A percentile compares a stretch with the other conserved stretches of the same genome.
These are phyloP conservation scores for Penicillium nordicum DNA, from an alignment of 2,329 filamentous ascomycete species.

Conservation along the genomic window DNA sequence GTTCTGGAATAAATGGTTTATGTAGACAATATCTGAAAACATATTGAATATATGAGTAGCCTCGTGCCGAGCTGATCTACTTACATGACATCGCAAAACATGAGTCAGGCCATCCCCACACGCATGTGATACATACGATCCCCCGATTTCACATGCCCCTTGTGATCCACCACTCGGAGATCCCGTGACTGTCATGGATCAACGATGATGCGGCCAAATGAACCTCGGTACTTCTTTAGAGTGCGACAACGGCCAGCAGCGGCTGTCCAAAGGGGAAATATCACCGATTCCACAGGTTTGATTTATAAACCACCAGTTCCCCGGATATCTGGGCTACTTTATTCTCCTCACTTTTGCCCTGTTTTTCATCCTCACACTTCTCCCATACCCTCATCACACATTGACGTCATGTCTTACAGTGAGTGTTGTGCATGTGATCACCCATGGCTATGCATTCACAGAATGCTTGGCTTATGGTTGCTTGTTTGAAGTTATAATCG, in stretches of 20 bases:
- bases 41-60: not conserved
- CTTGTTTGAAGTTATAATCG: not conserved
- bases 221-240: constrained; percentile 34
- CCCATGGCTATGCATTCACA: constrained; percentile 10
- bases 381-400: constrained; percentile 11
- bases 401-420: constrained; percentile 45
- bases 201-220: constrained; percentile 22
- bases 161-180: constrained; percentile 2
- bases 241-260: constrained; percentile 6
- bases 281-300: constrained; percentile 9
- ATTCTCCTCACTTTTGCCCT: not conserved
- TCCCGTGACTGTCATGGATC: constrained; percentile 29
- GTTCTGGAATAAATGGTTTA: not conserved
- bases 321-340: constrained; percentile 2
- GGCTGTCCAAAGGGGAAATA: constrained; percentile 19
- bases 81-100: not conserved
- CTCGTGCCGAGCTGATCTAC: not conserved
- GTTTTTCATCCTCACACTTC: not conserved
- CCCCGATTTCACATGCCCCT: constrained; percentile 10
- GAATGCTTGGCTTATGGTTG: not conserved
- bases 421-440: constrained; percentile 16
- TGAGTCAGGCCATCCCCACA: not conserved
- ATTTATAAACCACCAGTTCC: constrained; percentile 13
- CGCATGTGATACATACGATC: constrained; percentile 2
- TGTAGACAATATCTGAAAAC: not conserved